Base-by-base conservation (phyloP, 768 basidiomycete species). In the Podaxis sp. region DNA sequence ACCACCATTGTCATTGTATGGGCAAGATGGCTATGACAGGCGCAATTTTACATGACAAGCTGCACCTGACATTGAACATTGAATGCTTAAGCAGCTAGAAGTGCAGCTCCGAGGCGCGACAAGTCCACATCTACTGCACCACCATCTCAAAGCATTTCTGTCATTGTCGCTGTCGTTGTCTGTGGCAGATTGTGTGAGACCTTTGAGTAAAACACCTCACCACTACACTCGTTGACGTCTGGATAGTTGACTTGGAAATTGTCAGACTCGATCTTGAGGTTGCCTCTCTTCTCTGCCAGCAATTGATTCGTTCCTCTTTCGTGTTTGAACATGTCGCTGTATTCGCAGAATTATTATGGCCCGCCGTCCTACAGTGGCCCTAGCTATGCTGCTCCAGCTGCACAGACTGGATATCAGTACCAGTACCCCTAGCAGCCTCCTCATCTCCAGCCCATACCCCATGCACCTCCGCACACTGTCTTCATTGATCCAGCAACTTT, bases 321-420 rank as follows among this genome's bases (percentile, higher is more conserved):
- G 30, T 57, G 42, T 59, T 61, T 61, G 33, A 65, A 65, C 56
- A 87, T 87, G 85, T 86, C 84, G 67, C 75, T 86, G 70, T 90
- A 88, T 75, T 77, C 86, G 75, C 87, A 87, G 72, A 80, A 75
- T 72, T 77, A 82, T 70, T 89, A 84, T 69, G 83, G 83, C 68
- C 87, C 87, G 69, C 79, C 82, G 68, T 68, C 82, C 40, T 88
- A 86, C 73, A 69, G 77, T 61, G 69, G 69, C 26, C 76, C 81
- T 67, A 78, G 76, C 49, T 87, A 82, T 70, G 63, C 68, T 48
- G 63, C 70, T 59, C 67, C 71, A 24, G 59, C 48, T 44, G 9
- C 63, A 68, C 79, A 69, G 74, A 81, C 70, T 72, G 77, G 82
- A 68, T 76, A 77, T 65, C 73, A 68, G 54, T 73, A 75, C 68